Evolutionary conservation across 2,329 filamentous ascomycete species (phyloP), one percentile per base, ranked within the genome.

Genomic region (Penicillium sp.): DNA sequence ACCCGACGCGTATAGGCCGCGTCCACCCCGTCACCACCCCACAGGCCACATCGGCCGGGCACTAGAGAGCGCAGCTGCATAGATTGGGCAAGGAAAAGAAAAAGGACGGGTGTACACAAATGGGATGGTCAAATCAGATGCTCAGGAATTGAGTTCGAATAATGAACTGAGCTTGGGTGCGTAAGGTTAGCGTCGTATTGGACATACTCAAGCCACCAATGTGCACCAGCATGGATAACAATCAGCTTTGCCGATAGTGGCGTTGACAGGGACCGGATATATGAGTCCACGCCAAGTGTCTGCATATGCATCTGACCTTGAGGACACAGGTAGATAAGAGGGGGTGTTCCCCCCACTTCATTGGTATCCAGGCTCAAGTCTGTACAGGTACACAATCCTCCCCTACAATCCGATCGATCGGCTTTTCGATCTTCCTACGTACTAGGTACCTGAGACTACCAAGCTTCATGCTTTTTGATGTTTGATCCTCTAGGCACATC

Each of bases 1-100:
- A 31, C 33, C 37, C 44, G 49, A 56, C 48, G 56, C 53, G 53
- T 56, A 58, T 39, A 44, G 45, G 55, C 45, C 53, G 44, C 53
- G 56, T 58, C 53, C 56, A 47, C 50, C 47, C 9, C 22, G 26
- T 53, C 50, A 29, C 31, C 14, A 16, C 39, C 39, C n/a, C 39
- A 21, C 39, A 41, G 19, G n/a, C 19, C 35, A 39, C 19, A 3
- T 39, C n/a, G 35, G 35, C 35, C n/a, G 35, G 35, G 35, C 35
- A n/a, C 35, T 37, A 19, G 16, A 39, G 35, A 39, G n/a, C 8
- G n/a, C 35, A 19, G 16, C 19, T 37, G 35, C 33, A 35, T 41
- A 41, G 19, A 41, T 41, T 41, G 39, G 39, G 39, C 35, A 39
- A 39, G n/a, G 9, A 14, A 22, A 41, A 21, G 10, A 21, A 41